phyloP scores from a whole-genome alignment of 1,284 basidiomycete genomes.

The Apiotrichum porosum region DNA sequence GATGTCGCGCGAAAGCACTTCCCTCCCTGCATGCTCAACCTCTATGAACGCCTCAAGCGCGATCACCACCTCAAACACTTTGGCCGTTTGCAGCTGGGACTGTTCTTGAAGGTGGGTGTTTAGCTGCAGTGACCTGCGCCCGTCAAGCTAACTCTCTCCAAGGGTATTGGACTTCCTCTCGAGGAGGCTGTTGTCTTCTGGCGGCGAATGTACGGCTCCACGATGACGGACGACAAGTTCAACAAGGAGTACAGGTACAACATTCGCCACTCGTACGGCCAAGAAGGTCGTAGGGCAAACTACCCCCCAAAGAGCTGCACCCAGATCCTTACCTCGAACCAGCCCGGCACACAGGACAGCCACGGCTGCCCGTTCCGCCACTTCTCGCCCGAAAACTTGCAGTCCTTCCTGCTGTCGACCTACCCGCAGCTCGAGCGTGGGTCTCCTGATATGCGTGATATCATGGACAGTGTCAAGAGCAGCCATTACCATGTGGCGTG shows the following conservation, averaged over 20 bases:
- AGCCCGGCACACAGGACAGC: conserved; percentile 66
- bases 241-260: conserved; percentile 98
- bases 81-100: conserved; percentile 82
- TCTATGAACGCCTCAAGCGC: conserved; percentile 72
- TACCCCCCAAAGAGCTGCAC: conserved; percentile 94
- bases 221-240: conserved; percentile 88
- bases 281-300: conserved; percentile 90
- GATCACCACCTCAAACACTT: conserved; percentile 90
- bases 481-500: conserved; percentile 93
- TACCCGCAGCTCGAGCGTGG: conserved; percentile 59
- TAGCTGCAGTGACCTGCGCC: neutral
- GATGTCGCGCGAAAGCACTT: conserved; percentile 82
- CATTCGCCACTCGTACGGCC: conserved; percentile 89
- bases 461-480: conserved; percentile 73
- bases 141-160: conserved; percentile 10
- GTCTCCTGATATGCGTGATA: conserved; percentile 75
- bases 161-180: conserved; percentile 89
- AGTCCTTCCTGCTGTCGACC: conserved; percentile 66
- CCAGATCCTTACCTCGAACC: conserved; percentile 75
- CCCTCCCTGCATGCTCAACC: conserved; percentile 90
- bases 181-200: conserved; percentile 95
- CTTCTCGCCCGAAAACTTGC: conserved; percentile 78
- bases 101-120: conserved; percentile 81
- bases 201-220: conserved; percentile 72
- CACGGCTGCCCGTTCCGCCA: conserved; percentile 96